Conservation (phyloP, 1,284 basidiomycete species). For the Puccinia coronata region DNA sequence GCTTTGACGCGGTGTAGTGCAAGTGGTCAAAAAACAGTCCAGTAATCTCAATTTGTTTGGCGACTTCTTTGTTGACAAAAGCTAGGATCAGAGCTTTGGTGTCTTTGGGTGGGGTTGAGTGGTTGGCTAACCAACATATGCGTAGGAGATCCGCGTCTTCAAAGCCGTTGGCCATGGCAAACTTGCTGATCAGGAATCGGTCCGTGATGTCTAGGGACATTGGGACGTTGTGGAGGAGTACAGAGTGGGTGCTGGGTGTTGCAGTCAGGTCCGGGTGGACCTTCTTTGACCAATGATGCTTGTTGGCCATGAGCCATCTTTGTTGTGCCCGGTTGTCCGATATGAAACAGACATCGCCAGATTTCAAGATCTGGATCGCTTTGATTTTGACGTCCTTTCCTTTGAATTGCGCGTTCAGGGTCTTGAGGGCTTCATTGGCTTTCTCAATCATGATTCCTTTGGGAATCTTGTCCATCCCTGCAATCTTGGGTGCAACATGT, state of each 20-base stretch:
- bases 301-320: background rate
- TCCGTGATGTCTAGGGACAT: background rate
- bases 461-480: too few species aligned
- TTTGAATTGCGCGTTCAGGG: background rate
- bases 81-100: background rate
- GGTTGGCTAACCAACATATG: background rate
- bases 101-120: too few species aligned
- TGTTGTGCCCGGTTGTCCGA: background rate
- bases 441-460: too few species aligned
- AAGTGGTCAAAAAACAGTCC: background rate
- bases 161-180: too few species aligned
- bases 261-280: background rate
- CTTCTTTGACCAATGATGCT: slow-evolving; percentile 6
- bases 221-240: background rate
- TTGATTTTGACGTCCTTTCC: background rate
- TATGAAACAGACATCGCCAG: slow-evolving; percentile 3
- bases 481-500: too few species aligned
- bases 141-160: background rate
- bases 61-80: background rate
- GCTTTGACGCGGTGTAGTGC: background rate
- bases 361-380: background rate
- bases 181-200: background rate
- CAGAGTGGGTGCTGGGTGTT: background rate
- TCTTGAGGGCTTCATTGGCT: background rate
- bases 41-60: background rate